These are phyloP conservation scores for Blastomyces silverae DNA, from an alignment of 2,329 filamentous ascomycete species.

Conservation along the genomic window DNA sequence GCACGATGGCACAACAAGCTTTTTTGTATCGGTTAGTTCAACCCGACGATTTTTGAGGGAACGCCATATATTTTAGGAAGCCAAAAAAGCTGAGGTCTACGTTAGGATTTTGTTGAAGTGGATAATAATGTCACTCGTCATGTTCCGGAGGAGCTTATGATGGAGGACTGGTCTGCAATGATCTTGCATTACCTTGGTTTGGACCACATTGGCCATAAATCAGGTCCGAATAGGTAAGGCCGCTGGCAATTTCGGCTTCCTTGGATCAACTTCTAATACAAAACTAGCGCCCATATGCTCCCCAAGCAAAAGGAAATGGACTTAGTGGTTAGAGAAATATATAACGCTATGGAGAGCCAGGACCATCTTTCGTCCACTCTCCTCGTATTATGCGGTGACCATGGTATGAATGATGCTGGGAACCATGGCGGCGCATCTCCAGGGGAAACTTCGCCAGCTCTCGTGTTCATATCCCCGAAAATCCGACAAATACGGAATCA, in stretches of 20 bases:
- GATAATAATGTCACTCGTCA: constrained; percentile 96
- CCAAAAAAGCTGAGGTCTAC: constrained; percentile 20
- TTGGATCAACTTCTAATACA: constrained; percentile 21
- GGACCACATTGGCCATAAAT: constrained; percentile 96
- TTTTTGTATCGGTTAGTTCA: constrained; percentile 83
- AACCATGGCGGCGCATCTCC: constrained; percentile 93
- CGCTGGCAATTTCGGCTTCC: constrained; percentile 1
- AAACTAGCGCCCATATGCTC: constrained; percentile 70
- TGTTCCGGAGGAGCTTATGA: constrained; percentile 65
- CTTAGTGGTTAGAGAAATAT: constrained; percentile 67
- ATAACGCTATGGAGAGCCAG: constrained; percentile 63
- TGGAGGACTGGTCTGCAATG: constrained; percentile 84
- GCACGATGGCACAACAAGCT: constrained; percentile 88
- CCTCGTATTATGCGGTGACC: constrained; percentile 82
- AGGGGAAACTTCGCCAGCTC: constrained; percentile 86
- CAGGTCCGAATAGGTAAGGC: constrained; percentile 69
- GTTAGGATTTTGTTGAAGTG: constrained; percentile 90
- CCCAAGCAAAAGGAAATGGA: constrained; percentile 96
- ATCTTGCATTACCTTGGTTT: constrained; percentile 92
- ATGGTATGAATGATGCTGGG: constrained; percentile 99
- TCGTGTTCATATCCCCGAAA: constrained; percentile 86
- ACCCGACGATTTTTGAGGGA: background rate
- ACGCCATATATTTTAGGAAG: background rate
- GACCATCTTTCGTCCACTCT: constrained; percentile 69
- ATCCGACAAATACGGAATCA: constrained; percentile 52